Evolutionary conservation across 1,284 basidiomycete species (phyloP).

Genomic region (Leucoagaricus sp.): DNA sequence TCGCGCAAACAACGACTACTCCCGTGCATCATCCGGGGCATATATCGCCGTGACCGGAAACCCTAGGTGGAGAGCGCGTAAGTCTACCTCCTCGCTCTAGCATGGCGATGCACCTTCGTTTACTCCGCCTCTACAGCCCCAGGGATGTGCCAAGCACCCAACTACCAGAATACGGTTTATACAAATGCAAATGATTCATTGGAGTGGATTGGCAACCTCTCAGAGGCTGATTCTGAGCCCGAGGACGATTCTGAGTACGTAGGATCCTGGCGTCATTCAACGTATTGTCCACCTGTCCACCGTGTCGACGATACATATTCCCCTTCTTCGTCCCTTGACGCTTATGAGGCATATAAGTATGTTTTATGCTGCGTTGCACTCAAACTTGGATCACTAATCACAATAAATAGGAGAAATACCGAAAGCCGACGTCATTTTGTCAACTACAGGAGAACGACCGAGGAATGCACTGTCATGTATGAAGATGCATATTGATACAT

Average conservation of each 20-base stretch:
- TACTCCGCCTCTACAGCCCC: neutral
- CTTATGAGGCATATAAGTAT: slow-evolving; percentile 61
- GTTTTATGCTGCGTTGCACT: too few relatives aligned
- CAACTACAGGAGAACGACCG: too few relatives aligned
- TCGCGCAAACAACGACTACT: slow-evolving; percentile 32
- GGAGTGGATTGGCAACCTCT: slow-evolving; percentile 43
- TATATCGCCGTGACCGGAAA: too few relatives aligned
- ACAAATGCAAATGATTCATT: slow-evolving; percentile 42
- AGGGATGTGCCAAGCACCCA: slow-evolving; percentile 51
- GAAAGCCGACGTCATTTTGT: too few relatives aligned
- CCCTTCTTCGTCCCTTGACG: slow-evolving; percentile 44
- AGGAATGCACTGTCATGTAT: neutral
- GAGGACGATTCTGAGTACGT: slow-evolving; percentile 68
- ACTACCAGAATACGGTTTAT: slow-evolving; percentile 31
- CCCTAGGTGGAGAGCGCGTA: too few relatives aligned
- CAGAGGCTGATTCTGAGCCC: slow-evolving; percentile 25
- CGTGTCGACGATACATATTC: slow-evolving; percentile 62
- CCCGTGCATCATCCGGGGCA: too few relatives aligned
- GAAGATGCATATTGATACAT: neutral
- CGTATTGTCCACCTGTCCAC: slow-evolving; percentile 51
- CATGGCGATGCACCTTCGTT: too few relatives aligned
- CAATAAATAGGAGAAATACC: too few relatives aligned
- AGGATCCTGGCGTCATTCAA: slow-evolving; percentile 63
- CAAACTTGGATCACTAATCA: too few relatives aligned
- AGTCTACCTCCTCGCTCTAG: too few relatives aligned